These are phyloP conservation scores for Pichia cephalocereana DNA, from an alignment of 805 yeast genomes.

Conservation along the genomic window DNA sequence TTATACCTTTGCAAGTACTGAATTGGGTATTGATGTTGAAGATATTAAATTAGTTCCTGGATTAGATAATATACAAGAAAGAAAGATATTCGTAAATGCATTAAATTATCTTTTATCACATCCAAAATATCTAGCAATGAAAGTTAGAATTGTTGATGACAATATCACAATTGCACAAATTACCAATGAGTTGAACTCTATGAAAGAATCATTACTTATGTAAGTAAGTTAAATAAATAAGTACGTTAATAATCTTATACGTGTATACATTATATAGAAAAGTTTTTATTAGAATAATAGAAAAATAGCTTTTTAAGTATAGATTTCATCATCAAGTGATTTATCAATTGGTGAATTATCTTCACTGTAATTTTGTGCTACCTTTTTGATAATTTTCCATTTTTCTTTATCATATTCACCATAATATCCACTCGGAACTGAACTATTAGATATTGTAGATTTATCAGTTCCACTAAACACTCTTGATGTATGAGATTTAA, in stretches of 20 bases:
- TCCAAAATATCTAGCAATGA: constrained; percentile 70
- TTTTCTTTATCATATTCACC: constrained; percentile 62
- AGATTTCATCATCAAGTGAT: too few species aligned
- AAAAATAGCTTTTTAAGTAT: too few species aligned
- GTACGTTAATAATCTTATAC: too few species aligned
- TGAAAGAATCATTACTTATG: constrained; percentile 34
- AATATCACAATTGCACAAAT: constrained; percentile 44
- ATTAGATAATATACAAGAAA: constrained; percentile 48
- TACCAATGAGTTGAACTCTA: constrained; percentile 41
- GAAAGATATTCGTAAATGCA: constrained; percentile 50
- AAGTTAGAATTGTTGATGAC: constrained; percentile 51
- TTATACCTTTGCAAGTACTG: constrained; percentile 32
- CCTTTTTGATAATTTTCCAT: constrained; percentile 44
- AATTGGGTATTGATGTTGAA: constrained; percentile 11
- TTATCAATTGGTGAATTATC: too few species aligned
- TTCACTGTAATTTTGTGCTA: neutral
- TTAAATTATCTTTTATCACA: constrained; percentile 72
- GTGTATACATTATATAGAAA: neutral
- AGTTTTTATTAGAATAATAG: neutral
- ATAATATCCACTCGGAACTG: constrained; percentile 46
- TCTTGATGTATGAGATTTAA: neutral
- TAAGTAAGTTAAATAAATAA: constrained; percentile 1
- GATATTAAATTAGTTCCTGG: constrained; percentile 39
- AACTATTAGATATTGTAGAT: constrained; percentile 24
- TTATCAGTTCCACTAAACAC: constrained; percentile 16